Conservation (phyloP, 768 basidiomycete genomes). For the Lactarius psammicola region DNA sequence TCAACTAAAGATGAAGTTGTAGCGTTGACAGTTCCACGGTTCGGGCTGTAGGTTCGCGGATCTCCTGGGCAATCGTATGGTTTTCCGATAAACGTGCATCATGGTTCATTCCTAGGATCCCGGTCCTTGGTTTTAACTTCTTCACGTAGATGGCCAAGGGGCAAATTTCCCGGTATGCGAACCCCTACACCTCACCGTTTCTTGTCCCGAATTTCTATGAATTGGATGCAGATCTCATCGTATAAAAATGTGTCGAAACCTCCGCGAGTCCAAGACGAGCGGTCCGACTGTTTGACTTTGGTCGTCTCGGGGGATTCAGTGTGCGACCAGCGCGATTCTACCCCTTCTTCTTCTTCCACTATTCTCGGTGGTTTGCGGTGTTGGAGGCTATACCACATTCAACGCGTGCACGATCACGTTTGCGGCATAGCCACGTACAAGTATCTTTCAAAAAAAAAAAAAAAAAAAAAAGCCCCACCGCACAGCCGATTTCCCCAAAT, state of each 20-base stretch:
- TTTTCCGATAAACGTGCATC: neutral
- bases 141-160: neutral
- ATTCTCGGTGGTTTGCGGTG: neutral
- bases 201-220: neutral
- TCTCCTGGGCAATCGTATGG: neutral
- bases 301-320: neutral
- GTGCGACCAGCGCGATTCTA: neutral
- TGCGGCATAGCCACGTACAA: neutral
- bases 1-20: neutral
- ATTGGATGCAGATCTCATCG: slow-evolving; percentile 4
- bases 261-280: slow-evolving; percentile 9
- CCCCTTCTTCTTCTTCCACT: no score
- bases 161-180: slow-evolving; percentile 16
- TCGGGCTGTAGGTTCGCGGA: neutral
- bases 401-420: neutral
- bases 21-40: neutral
- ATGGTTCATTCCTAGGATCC: slow-evolving; percentile 9
- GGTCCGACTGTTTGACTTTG: neutral
- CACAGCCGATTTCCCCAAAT: neutral
- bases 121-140: slow-evolving; percentile 15
- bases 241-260: slow-evolving; percentile 3
- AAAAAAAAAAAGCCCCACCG: neutral
- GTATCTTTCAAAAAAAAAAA: neutral
- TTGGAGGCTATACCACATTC: neutral
- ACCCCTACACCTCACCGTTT: neutral